Percentiles rank a stretch among this genome's conserved stretches.
These are phyloP conservation scores for Phaffia tasmanica DNA, from an alignment of 768 basidiomycete genomes.

Conservation along the genomic window DNA sequence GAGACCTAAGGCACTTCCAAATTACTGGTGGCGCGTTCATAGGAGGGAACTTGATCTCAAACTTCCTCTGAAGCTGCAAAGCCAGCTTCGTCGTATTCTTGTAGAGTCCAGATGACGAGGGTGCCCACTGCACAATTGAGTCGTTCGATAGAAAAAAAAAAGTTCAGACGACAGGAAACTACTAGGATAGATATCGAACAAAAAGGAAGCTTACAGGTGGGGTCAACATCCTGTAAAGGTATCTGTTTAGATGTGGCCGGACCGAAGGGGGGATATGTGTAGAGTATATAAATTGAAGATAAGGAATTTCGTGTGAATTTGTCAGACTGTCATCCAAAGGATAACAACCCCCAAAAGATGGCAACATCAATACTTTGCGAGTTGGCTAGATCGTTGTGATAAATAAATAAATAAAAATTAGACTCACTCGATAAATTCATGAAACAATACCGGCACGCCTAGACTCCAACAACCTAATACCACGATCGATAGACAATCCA, in stretches of 20 bases:
- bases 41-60: slow-evolving; percentile 58
- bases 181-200: slow-evolving; percentile 2
- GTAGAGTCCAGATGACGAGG: slow-evolving; percentile 51
- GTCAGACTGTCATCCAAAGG: slow-evolving; percentile 47
- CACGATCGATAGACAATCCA: slow-evolving; percentile 55
- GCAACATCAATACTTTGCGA: too few species aligned
- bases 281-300: slow-evolving; percentile 55
- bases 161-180: neutral
- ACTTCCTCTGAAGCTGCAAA: slow-evolving; percentile 46
- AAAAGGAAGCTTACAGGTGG: slow-evolving; percentile 49
- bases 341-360: neutral
- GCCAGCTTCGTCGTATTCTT: slow-evolving; percentile 53
- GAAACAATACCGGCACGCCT: slow-evolving; percentile 61
- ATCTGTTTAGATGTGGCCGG: slow-evolving; percentile 60
- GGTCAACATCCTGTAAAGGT: slow-evolving; percentile 54
- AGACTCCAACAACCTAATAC: slow-evolving; percentile 68
- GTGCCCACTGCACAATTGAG: slow-evolving; percentile 48
- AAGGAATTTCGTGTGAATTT: slow-evolving; percentile 64
- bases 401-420: neutral
- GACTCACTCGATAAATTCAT: slow-evolving; percentile 61
- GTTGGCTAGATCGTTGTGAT: too few species aligned
- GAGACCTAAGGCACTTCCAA: slow-evolving; percentile 58
- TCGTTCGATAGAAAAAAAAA: slow-evolving; percentile 16
- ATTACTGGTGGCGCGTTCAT: slow-evolving; percentile 62
- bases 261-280: slow-evolving; percentile 50